Conservation (phyloP, 1,284 basidiomycete species). For the Tylopilus sp. region DNA sequence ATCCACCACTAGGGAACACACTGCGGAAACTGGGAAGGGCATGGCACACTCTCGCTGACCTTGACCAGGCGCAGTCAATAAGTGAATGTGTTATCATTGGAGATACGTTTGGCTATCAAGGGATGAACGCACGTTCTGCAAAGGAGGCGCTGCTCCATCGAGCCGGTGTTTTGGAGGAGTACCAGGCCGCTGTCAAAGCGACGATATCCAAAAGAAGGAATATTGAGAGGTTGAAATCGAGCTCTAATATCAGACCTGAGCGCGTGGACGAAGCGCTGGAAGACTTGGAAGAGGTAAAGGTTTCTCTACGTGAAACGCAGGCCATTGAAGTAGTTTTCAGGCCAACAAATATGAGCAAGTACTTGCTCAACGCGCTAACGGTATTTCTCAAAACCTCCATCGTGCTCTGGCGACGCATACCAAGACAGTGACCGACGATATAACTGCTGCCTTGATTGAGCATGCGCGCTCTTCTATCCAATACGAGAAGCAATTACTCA, state of each 20-base stretch:
- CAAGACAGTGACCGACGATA: conserved; percentile 81
- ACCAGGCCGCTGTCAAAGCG: conserved; percentile 84
- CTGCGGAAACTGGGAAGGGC: conserved; percentile 79
- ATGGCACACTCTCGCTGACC: conserved; percentile 80
- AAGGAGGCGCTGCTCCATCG: conserved; percentile 89
- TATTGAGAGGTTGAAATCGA: conserved; percentile 88
- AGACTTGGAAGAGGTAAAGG: conserved; percentile 84
- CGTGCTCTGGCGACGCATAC: conserved; percentile 80
- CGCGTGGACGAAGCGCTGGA: conserved; percentile 91
- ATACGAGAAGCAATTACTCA: conserved; percentile 84
- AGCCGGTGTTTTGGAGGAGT: conserved; percentile 86
- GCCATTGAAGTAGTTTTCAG: conserved; percentile 38
- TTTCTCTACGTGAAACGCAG: background rate
- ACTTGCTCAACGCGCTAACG: conserved; percentile 75
- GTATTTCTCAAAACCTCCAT: conserved; percentile 90
- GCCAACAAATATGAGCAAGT: conserved; percentile 84
- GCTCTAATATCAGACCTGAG: conserved; percentile 79
- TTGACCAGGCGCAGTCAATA: conserved; percentile 82
- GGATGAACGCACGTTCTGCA: conserved; percentile 89
- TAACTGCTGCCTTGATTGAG: conserved; percentile 83
- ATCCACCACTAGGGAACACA: conserved; percentile 75
- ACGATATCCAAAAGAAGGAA: conserved; percentile 88
- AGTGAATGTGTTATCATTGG: conserved; percentile 91
- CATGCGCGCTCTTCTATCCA: conserved; percentile 87
- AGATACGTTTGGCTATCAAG: conserved; percentile 90